phyloP scores from a whole-genome alignment of 768 basidiomycete genomes.

The Sarcomyxa edulis region DNA sequence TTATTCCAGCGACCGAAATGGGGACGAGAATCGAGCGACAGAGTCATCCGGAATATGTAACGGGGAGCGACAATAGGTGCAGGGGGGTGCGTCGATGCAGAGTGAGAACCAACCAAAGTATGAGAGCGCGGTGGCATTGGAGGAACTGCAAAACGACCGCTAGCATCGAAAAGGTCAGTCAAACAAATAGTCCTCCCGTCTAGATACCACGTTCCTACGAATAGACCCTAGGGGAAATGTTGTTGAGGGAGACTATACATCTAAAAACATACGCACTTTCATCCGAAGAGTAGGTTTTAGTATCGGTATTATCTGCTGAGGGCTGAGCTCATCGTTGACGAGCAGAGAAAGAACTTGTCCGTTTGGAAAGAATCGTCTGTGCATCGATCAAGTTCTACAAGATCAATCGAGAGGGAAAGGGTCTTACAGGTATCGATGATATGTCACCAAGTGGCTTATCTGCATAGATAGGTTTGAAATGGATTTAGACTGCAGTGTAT shows the following conservation, averaged over 20 bases:
- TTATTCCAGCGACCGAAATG: conserved; percentile 86
- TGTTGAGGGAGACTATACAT: background rate
- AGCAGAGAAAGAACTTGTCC: conserved; percentile 84
- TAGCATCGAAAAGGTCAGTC: conserved; percentile 59
- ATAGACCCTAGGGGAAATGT: conserved; percentile 49
- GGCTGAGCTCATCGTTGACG: conserved; percentile 70
- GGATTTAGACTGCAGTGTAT: too few species aligned
- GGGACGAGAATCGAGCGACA: conserved; percentile 68
- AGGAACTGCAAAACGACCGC: conserved; percentile 9
- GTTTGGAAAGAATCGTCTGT: conserved; percentile 81
- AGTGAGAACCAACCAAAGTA: background rate
- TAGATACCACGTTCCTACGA: conserved; percentile 70
- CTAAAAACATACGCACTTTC: conserved; percentile 44
- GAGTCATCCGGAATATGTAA: conserved; percentile 72
- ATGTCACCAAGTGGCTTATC: conserved; percentile 85
- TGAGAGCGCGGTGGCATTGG: background rate
- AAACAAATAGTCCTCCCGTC: conserved; percentile 54
- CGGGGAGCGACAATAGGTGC: conserved; percentile 19
- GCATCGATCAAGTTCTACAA: background rate
- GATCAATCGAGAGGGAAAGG: background rate
- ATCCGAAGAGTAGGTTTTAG: conserved; percentile 73
- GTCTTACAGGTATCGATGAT: conserved; percentile 83
- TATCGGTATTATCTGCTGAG: conserved; percentile 67
- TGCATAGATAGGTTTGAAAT: conserved; percentile 27
- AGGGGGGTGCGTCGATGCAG: background rate